A percentile compares a stretch with the other conserved stretches of the same genome.
phyloP scores from a whole-genome alignment of 2,329 filamentous ascomycete species.

The Phialophora expanda region DNA sequence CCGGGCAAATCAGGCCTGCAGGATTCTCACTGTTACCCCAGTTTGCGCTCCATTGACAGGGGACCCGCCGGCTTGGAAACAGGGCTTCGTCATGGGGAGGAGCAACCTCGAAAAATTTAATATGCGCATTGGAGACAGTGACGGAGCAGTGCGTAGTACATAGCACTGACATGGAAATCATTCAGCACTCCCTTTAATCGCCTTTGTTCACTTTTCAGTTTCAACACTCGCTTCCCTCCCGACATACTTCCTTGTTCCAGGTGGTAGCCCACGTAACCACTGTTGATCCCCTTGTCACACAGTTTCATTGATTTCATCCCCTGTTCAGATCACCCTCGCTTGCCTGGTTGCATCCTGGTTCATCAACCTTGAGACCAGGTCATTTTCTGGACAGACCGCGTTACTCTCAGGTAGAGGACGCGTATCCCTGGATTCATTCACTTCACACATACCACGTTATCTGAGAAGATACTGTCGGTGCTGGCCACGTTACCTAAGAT shows the following conservation, averaged over 20 bases:
- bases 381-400: slow-evolving; percentile 14
- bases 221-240: slow-evolving; percentile 17
- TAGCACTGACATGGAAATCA: background rate
- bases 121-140: background rate
- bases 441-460: background rate
- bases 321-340: slow-evolving; percentile 14
- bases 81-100: background rate
- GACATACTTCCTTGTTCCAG: slow-evolving; percentile 1
- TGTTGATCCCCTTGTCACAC: slow-evolving; percentile 4
- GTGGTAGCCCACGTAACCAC: slow-evolving; percentile 7
- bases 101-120: background rate
- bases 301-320: slow-evolving; percentile 1
- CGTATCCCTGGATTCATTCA: slow-evolving; percentile 10
- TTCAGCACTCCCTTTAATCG: background rate
- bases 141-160: slow-evolving; percentile 1
- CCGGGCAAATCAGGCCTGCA: slow-evolving; percentile 1
- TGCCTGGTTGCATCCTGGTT: slow-evolving; percentile 5
- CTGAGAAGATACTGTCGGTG: slow-evolving; percentile 2
- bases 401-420: slow-evolving; percentile 21
- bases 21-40: slow-evolving; percentile 3
- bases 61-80: background rate
- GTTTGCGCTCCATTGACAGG: background rate
- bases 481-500: background rate
- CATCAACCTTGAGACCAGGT: slow-evolving; percentile 10
- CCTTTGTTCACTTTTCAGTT: slow-evolving; percentile 4